Percentiles rank a stretch among this genome's conserved stretches.
These are phyloP conservation scores for Sarocladium kiliense DNA, from an alignment of 2,329 filamentous ascomycete species.

Conservation along the genomic window DNA sequence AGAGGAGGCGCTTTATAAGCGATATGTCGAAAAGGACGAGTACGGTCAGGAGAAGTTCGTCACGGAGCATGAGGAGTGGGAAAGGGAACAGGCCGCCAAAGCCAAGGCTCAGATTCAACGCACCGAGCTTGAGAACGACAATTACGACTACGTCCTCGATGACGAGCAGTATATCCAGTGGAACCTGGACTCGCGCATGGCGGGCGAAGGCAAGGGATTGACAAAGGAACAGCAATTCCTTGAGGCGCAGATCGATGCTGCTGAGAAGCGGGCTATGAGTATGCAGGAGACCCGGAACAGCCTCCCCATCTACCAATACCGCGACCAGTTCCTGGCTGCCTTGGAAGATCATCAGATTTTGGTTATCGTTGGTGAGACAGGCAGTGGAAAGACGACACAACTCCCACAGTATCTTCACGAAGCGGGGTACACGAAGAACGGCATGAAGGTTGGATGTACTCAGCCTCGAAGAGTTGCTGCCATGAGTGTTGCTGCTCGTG, in stretches of 20 bases:
- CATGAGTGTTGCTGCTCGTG: conserved; percentile 95
- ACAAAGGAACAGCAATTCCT: conserved; percentile 75
- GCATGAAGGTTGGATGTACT: conserved; percentile 84
- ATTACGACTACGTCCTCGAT: conserved; percentile 93
- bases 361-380: conserved; percentile 91
- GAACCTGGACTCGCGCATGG: conserved; percentile 66
- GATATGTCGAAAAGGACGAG: conserved; percentile 83
- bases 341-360: conserved; percentile 81
- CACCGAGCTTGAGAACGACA: conserved; percentile 68
- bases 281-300: conserved; percentile 91
- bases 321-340: conserved; percentile 80
- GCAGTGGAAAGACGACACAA: conserved; percentile 93
- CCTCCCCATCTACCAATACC: conserved; percentile 83
- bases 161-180: conserved; percentile 84
- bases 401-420: conserved; percentile 91
- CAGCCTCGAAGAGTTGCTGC: conserved; percentile 93
- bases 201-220: conserved; percentile 65
- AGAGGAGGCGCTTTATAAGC: conserved; percentile 82
- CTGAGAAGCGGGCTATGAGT: conserved; percentile 79
- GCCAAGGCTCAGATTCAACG: conserved; percentile 80
- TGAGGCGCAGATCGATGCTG: conserved; percentile 77
- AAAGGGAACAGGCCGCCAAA: conserved; percentile 80
- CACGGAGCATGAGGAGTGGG: conserved; percentile 95
- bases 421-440: conserved; percentile 79
- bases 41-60: conserved; percentile 84